Base-by-base conservation (phyloP, 306 rosid genomes). In the Vachellia collinsii region DNA sequence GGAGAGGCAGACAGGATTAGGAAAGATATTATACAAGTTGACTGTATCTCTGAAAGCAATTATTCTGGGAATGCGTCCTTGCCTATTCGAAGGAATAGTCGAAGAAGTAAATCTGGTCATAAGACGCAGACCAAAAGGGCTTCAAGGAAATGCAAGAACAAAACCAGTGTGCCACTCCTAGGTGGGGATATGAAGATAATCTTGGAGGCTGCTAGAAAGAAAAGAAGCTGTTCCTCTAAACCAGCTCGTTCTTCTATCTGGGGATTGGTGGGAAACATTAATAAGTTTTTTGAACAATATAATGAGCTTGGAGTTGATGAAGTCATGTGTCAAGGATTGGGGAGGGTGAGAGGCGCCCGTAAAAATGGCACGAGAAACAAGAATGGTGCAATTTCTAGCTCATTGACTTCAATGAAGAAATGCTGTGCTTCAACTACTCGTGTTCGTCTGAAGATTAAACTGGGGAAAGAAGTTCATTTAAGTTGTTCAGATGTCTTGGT, bases 361-460 rank as follows among this genome's bases (percentile, higher is more conserved):
- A 88, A 81, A 80, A 82, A 78, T 70, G 76, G 88, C 73, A 91
- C 82, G 82, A 77, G 9, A 48, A 88, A 82, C 69, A 88, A 83
- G 83, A 88, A 81, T 74, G 77, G 72, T 79, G 79, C 87, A 80
- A 82, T 81, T 79, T 83, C 87, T 78, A 82, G 90, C 50, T 77
- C 89, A 70, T 59, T 39, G 71, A 80, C 85, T 70, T 88, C 91
- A 47, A 86, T 74, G 81, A 84, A 77, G 75, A 88, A 88, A 25
- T 36, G 46, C 76, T 3, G 41, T 79, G 83, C 86, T 80, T 62
- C 87, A 79, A 85, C 88, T 59, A 83, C 87, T 56, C 86, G 82
- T 59, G 70, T 92, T 75, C 98, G 98, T 81, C 87, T 96, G 86
- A 96, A 88, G 92, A 92, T 96, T 74, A 93, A 86, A 79, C 37